phyloP scores from a whole-genome alignment of 352 stramenopile species.

The Phytophthora brassicae region DNA sequence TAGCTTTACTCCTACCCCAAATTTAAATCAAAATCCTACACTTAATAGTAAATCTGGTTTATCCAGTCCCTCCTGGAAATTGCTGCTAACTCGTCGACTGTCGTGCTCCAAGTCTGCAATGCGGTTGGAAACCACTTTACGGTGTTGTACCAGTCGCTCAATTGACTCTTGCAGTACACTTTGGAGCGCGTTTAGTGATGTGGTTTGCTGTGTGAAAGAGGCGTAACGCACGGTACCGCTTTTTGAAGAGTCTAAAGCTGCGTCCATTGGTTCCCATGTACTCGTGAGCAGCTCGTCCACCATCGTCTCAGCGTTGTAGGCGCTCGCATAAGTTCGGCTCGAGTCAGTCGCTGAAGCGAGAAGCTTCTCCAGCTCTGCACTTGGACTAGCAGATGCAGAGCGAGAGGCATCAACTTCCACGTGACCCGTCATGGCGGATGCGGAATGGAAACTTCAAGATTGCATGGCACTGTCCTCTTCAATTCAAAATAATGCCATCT shows the following conservation, averaged over 20 bases:
- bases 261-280: slow-evolving; percentile 42
- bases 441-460: slow-evolving; percentile 7
- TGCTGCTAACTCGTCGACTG: slow-evolving; percentile 51
- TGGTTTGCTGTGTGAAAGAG: slow-evolving; percentile 61
- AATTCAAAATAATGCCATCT: neutral
- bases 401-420: neutral
- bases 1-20: neutral
- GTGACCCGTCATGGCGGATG: slow-evolving; percentile 5
- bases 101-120: slow-evolving; percentile 67
- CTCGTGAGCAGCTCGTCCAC: slow-evolving; percentile 75
- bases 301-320: slow-evolving; percentile 73
- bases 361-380: slow-evolving; percentile 65
- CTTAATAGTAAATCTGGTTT: slow-evolving; percentile 61
- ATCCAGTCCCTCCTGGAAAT: slow-evolving; percentile 65
- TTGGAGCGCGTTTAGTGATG: slow-evolving; percentile 68
- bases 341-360: slow-evolving; percentile 17
- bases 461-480: neutral
- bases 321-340: neutral
- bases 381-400: slow-evolving; percentile 23
- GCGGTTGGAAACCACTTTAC: slow-evolving; percentile 52
- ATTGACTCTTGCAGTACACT: slow-evolving; percentile 59
- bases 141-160: slow-evolving; percentile 56
- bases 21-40: slow-evolving; percentile 27
- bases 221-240: slow-evolving; percentile 5
- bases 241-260: slow-evolving; percentile 9